phyloP scores from a whole-genome alignment of 2,329 filamentous ascomycete genomes.

The Trichothecium roseum region DNA sequence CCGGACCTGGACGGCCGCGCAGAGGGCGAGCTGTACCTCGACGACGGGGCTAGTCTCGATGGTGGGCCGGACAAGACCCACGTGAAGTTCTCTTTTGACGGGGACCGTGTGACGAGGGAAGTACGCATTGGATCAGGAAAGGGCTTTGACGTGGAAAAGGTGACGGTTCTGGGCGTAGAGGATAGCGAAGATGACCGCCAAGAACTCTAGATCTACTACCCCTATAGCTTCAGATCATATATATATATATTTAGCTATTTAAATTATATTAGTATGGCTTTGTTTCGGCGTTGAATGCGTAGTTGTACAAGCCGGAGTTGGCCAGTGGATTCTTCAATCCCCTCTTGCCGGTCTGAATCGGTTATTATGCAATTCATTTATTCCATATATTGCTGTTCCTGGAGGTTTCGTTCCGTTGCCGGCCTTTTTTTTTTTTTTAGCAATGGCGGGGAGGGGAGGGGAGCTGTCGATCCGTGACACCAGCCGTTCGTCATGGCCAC shows the following conservation, averaged over 20 bases:
- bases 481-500: slow-evolving; percentile 2
- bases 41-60: slow-evolving; percentile 58
- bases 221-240: no score
- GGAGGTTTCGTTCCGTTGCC: no score
- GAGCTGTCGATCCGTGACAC: not conserved
- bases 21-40: slow-evolving; percentile 56
- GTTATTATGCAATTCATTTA: no score
- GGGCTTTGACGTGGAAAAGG: slow-evolving; percentile 27
- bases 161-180: slow-evolving; percentile 34
- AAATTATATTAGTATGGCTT: no score
- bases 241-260: no score
- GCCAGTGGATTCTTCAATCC: no score
- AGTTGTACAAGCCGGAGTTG: no score
- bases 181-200: not conserved
- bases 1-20: slow-evolving; percentile 52
- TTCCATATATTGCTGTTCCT: no score
- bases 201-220: not conserved
- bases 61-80: slow-evolving; percentile 39
- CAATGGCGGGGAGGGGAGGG: no score
- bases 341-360: no score
- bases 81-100: slow-evolving; percentile 47
- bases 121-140: slow-evolving; percentile 33
- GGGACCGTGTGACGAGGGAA: slow-evolving; percentile 36
- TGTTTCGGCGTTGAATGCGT: no score
- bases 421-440: no score